Conservation (phyloP, 2,329 filamentous ascomycete genomes). For the Atkinsonella hypoxylon region DNA sequence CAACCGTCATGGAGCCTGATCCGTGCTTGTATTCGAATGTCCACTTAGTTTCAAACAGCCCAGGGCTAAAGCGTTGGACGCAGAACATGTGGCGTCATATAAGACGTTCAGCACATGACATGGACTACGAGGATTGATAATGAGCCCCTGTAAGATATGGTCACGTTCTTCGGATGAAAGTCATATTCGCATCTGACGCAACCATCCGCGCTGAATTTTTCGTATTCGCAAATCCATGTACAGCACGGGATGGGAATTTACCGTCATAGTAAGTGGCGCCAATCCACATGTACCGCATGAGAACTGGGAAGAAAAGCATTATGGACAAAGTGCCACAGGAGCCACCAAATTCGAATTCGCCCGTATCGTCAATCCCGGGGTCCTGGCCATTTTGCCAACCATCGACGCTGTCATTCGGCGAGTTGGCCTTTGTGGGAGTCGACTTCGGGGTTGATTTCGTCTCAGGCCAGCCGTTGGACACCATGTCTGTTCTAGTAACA, state of each 20-base stretch:
- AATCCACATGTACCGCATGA: constrained; percentile 99
- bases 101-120: too few species aligned
- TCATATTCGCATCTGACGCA: too few species aligned
- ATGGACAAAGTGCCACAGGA: constrained; percentile 66
- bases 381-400: constrained; percentile 49
- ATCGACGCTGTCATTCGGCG: constrained; percentile 24
- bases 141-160: too few species aligned
- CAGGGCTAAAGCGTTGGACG: too few species aligned
- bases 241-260: constrained; percentile 54
- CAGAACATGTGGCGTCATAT: too few species aligned
- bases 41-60: too few species aligned
- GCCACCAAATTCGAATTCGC: constrained; percentile 75
- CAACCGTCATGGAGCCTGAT: too few species aligned
- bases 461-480: constrained; percentile 17
- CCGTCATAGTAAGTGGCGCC: constrained; percentile 88
- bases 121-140: too few species aligned
- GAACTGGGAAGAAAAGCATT: constrained; percentile 84
- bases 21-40: too few species aligned
- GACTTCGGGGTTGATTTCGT: neutral
- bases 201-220: neutral
- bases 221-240: neutral
- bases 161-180: too few species aligned
- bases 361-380: constrained; percentile 50
- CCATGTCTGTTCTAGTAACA: constrained; percentile 12
- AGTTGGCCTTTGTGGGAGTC: constrained; percentile 6